These are phyloP conservation scores for Plasmodium falciparum DNA, from an alignment of 169 alveolate species.

Conservation along the genomic window DNA sequence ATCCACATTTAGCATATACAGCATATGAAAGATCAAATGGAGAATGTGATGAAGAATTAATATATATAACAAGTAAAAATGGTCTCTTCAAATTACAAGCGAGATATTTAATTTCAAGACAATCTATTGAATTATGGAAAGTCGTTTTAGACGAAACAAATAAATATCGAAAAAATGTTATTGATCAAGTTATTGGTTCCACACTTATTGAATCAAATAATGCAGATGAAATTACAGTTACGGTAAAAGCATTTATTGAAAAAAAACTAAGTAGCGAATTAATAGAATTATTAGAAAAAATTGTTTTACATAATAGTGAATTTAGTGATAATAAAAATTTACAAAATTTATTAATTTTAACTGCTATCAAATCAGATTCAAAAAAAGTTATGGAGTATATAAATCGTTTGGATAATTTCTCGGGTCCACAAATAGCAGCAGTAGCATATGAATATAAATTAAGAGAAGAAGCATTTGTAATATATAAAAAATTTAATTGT, in stretches of 20 bases:
- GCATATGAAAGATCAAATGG: slow-evolving; percentile 99
- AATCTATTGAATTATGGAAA: slow-evolving; percentile 97
- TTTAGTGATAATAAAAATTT: slow-evolving; percentile 97
- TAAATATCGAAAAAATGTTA: slow-evolving; percentile 94
- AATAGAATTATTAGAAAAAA: slow-evolving; percentile 91
- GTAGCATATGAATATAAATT: slow-evolving; percentile 87
- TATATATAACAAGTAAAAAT: slow-evolving; percentile 96
- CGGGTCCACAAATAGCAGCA: slow-evolving; percentile 97
- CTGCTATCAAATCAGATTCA: slow-evolving; percentile 85
- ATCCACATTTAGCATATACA: slow-evolving; percentile 98
- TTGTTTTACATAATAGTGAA: slow-evolving; percentile 88
- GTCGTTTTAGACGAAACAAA: slow-evolving; percentile 93
- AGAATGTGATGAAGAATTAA: slow-evolving; percentile 97
- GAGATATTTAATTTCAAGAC: slow-evolving; percentile 97
- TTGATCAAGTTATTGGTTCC: slow-evolving; percentile 96
- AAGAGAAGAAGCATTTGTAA: slow-evolving; percentile 95
- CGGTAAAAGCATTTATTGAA: slow-evolving; percentile 98
- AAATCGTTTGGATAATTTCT: slow-evolving; percentile 97
- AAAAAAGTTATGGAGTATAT: slow-evolving; percentile 90
- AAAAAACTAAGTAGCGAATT: slow-evolving; percentile 97
- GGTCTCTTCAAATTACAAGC: slow-evolving; percentile 98
- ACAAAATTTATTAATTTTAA: slow-evolving; percentile 84
- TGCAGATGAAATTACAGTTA: slow-evolving; percentile 96
- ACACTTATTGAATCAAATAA: slow-evolving; percentile 97
- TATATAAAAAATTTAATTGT: slow-evolving; percentile 93